A percentile compares a stretch with the other conserved stretches of the same genome.
These are phyloP conservation scores for Priceomyces haplophilus DNA, from an alignment of 805 yeast species.

Conservation along the genomic window DNA sequence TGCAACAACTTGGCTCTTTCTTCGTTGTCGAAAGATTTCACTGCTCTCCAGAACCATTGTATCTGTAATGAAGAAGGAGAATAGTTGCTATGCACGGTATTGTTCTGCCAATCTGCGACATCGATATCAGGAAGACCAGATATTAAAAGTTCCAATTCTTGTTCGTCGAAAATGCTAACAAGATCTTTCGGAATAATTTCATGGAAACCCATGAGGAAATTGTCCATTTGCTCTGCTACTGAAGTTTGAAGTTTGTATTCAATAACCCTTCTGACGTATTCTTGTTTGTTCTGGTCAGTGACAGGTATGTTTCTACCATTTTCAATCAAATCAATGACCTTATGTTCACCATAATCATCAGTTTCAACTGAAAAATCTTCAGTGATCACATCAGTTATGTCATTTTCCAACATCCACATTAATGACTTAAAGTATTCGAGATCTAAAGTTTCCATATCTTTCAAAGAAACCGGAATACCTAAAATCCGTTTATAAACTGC, in stretches of 20 bases:
- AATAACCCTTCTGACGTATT: constrained; percentile 81
- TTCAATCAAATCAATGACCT: constrained; percentile 75
- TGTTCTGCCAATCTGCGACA: constrained; percentile 92
- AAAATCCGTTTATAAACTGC: constrained; percentile 89
- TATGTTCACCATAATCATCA: constrained; percentile 90
- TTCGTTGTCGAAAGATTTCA: constrained; percentile 87
- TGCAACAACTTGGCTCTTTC: constrained; percentile 92
- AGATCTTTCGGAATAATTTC: constrained; percentile 83
- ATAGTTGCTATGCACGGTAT: constrained; percentile 78
- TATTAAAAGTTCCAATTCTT: constrained; percentile 86
- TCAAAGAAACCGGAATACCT: constrained; percentile 75
- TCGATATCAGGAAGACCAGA: constrained; percentile 96
- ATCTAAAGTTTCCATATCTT: constrained; percentile 93
- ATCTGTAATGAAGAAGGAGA: constrained; percentile 80
- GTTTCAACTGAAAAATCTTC: constrained; percentile 93
- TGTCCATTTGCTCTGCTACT: constrained; percentile 82
- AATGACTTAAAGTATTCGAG: constrained; percentile 88
- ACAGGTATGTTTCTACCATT: constrained; percentile 82
- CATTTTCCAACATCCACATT: constrained; percentile 95
- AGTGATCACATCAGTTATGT: constrained; percentile 90
- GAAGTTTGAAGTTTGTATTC: constrained; percentile 82
- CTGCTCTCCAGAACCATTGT: constrained; percentile 98
- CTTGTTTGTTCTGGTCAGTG: constrained; percentile 85
- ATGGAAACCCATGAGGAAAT: constrained; percentile 82
- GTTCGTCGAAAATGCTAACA: constrained; percentile 88